Evolutionary conservation across 495 filamentous ascomycete genomes (phyloP), one percentile per base, ranked within the genome.

Genomic region (Letharia lupina): DNA sequence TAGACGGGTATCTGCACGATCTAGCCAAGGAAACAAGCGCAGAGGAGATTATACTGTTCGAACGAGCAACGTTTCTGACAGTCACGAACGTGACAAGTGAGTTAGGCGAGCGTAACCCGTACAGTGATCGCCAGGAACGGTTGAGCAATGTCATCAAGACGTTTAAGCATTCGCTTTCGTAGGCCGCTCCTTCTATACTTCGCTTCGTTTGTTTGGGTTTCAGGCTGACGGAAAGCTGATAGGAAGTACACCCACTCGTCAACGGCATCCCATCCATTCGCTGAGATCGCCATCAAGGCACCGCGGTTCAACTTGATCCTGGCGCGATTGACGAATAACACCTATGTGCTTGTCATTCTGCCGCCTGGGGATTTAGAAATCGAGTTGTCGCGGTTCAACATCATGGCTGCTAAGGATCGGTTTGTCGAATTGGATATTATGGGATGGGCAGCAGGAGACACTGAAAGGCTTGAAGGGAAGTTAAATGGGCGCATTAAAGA

Each of bases 141-240:
- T 87, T 98, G 64, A 89, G 85, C 60, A 98, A 96, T 74, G 96
- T 98, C 73, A 88, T 98, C 74, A 98, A 98, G 75, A 90, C 91
- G 48, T 96, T 96, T 77, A 98, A 98, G 77, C 92, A 96, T 73
- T 86, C 82, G 54, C 83, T 89, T 63, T 83, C 85, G 70, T 79
- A 73, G 63, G 75, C 69, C 20, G 20, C 41, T 37, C 12, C 9
- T 37, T 33, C 28, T 28, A 4, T 62, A 20, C 70, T 9, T 81
- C 77, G 50, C 78, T 76, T 56, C 76, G 77, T 59, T 81, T 77
- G 67, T 80, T 80, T 23, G 79, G 5, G 33, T 61, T 66, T 39
- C 11, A 41, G 68, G 73, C 59, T 74, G 23, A 61, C 33, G 0
- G 8, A 56, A 41, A 31, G 50, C 20, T 61, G 52, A 2, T 31